A percentile compares a stretch with the other conserved stretches of the same genome.
Evolutionary conservation across 768 basidiomycete genomes (phyloP).

Genomic region (Lactarius quietus): DNA sequence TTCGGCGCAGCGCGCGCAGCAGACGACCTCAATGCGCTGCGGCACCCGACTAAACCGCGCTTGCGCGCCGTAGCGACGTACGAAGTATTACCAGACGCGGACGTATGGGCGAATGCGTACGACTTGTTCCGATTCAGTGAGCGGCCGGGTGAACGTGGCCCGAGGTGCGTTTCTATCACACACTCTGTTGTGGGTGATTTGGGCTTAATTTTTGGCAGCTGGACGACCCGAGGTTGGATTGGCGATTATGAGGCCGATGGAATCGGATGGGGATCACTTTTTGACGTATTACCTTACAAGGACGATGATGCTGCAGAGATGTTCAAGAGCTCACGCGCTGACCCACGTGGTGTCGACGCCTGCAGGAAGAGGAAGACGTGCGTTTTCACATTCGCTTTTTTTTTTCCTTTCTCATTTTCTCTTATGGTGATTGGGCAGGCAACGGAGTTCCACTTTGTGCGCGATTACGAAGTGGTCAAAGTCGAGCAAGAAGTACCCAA

Average conservation of each 20-base stretch:
- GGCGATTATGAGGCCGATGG: conserved; percentile 86
- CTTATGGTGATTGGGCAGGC: conserved; percentile 39
- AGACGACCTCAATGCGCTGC: conserved; percentile 55
- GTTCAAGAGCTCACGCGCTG: conserved; percentile 59
- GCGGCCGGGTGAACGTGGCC: conserved; percentile 71
- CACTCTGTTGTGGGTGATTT: conserved; percentile 8
- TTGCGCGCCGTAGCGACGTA: conserved; percentile 77
- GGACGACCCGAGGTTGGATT: conserved; percentile 78
- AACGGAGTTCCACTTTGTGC: conserved; percentile 69
- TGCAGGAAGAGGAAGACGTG: conserved; percentile 54
- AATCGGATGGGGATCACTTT: conserved; percentile 85
- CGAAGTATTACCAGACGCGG: conserved; percentile 78
- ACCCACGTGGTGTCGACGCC: conserved; percentile 39
- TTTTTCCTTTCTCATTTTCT: background rate
- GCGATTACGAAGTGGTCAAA: conserved; percentile 86
- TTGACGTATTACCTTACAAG: conserved; percentile 75
- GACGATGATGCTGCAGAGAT: conserved; percentile 65
- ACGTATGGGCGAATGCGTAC: conserved; percentile 88
- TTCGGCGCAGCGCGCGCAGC: conserved; percentile 60
- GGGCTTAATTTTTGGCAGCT: conserved; percentile 38
- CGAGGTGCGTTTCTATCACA: conserved; percentile 46
- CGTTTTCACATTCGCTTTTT: conserved; percentile 17
- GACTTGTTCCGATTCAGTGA: conserved; percentile 85
- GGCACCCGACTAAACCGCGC: conserved; percentile 76
- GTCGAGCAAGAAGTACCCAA: conserved; percentile 84